Base-by-base conservation (phyloP, 2,329 filamentous ascomycete species). In the Alternaria angustiovoidea region DNA sequence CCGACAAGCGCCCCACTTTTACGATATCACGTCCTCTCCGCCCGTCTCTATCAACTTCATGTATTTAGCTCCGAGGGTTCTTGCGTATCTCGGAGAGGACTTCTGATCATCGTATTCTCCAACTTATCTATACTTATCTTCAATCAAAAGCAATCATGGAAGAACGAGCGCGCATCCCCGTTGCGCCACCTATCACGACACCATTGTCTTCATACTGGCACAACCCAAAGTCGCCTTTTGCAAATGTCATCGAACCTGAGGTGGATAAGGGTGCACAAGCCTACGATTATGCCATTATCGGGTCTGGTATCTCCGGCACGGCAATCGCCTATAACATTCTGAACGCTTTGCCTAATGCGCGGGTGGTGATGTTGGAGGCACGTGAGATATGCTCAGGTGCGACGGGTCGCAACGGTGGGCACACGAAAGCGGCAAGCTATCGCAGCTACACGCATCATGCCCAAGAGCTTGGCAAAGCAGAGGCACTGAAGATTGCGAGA, bases 361-460 rank as follows among this genome's bases (percentile, higher is more conserved):
- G 67, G n/a, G 62, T 81, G 7, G 54, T 79, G 26, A 78, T 81
- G 73, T 63, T 81, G 2, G 79, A 81, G 67, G 79, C 79, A 11
- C 73, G 79, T 12, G 70, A 75, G 30, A 67, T 74, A 18, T 79
- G 77, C 60, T 73, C 73, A 18, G 79, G 79, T 3, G 79, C 79
- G 0, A 81, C 79, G n/a, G 79, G 79, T 3, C 72, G 79, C 1
- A 81, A 81, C 52, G 79, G 82, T 20, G 82, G 81, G 1, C 82
- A 85, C 57, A 85, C 82, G 5, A 85, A 85, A 72, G 79, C 80
- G 26, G 82, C 81, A 12, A 79, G 79, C 20, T 85, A 85, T 70
- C 83, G 84, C 24, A 81, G 81, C 18, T 89, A 88, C 62, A 61
- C 80, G 4, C 75, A 81, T 32, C 82, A 88, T 66, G 74, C 77